These are phyloP conservation scores for Phytophthora palmivora DNA, from an alignment of 352 stramenopile genomes.

Conservation along the genomic window DNA sequence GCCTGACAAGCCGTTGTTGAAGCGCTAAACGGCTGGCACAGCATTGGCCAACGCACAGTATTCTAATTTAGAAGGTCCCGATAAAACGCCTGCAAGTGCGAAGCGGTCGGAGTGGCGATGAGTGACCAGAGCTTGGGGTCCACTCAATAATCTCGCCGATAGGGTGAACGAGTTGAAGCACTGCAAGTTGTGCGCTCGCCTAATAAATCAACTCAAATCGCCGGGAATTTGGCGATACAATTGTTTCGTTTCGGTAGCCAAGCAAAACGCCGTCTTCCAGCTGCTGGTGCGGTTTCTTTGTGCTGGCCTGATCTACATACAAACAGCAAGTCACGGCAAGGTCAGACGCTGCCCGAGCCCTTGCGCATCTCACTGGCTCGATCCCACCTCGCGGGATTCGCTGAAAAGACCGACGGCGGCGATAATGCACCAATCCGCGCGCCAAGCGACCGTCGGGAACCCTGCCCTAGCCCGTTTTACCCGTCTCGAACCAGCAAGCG, in stretches of 20 bases:
- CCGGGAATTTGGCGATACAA: neutral
- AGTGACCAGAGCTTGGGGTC: neutral
- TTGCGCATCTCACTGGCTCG: constrained; percentile 27
- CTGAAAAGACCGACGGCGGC: neutral
- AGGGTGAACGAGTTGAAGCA: neutral
- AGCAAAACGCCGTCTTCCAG: no score
- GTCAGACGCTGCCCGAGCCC: constrained; percentile 4
- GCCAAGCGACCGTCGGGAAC: constrained; percentile 5
- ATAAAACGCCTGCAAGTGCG: no score
- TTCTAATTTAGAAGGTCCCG: no score
- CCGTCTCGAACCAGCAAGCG: constrained; percentile 10
- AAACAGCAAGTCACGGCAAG: constrained; percentile 1
- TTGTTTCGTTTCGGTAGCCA: no score
- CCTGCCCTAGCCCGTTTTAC: constrained; percentile 24
- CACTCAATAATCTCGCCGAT: neutral
- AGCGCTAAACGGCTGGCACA: no score
- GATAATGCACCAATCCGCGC: constrained; percentile 10
- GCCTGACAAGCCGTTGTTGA: no score
- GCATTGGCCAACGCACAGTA: no score
- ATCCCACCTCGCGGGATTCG: constrained; percentile 17
- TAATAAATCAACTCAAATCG: neutral
- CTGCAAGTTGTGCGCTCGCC: no score
- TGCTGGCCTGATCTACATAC: constrained; percentile 11
- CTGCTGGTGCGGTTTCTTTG: constrained; percentile 24
- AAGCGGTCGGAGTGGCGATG: no score